Base-by-base conservation (phyloP, 2,329 filamentous ascomycete species). In the Plenodomus tracheiphilus region DNA sequence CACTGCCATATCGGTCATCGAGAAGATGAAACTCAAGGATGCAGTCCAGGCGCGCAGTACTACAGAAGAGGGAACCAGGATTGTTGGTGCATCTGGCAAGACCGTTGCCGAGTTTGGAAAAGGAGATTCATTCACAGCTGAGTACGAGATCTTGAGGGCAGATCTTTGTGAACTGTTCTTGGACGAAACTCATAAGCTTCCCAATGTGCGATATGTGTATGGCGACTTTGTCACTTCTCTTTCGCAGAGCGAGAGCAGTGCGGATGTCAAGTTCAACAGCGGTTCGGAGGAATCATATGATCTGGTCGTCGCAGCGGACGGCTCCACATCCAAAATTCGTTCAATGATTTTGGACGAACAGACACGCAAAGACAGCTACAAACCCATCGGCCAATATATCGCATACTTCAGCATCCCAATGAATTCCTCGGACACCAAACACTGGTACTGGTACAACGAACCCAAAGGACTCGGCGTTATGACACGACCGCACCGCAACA, bases 1-100 rank as follows among this genome's bases (percentile, higher is more conserved):
- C 2, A 56, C 69, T 4, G 76, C 72, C 0, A 64, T 78, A 15
- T 63, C 73, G 6, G 65, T 77, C 11, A 73, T 79, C 38, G 58
- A 64, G 18, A 68, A 65, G 30, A 69, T 79, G 54, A 74, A 74
- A 1, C 54, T 78, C 15, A 68, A 75, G 39, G 53, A 59, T 1
- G 61, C 61, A 0, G 66, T 79, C 22, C 69, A 70, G 9, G 56
- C 59, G 1, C 58, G 61, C 4, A 62, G 66, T 15, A 75, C 74
- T 2, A 65, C 67, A 10, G 77, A 79, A 56, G 59, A 63, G 18
- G 77, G 76, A 22, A 62, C 72, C n/a, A 59, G 63, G 4, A 52
- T 77, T n/a, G 57, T 79, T 4, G 52, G 64, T 32, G 34, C 43
- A 1, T 47, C 51, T 3, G 51, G 61, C 4, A 62, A 61, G 11